phyloP scores from a whole-genome alignment of 140 eudicot species.

The Bidens hawaiensis region DNA sequence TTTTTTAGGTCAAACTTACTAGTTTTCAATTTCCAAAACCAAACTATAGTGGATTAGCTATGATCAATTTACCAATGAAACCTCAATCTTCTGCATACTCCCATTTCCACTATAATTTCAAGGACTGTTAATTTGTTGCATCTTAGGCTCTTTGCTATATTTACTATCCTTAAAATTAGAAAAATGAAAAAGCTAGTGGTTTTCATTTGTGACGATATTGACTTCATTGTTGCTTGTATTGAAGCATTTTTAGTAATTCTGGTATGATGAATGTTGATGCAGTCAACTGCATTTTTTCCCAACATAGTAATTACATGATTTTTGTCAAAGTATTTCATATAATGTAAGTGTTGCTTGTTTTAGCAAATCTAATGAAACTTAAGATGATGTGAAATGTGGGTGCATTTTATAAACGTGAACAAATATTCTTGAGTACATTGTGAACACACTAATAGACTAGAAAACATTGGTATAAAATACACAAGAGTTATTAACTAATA shows the following conservation, averaged over 20 bases:
- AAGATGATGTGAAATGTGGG: not conserved
- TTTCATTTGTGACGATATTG: not conserved
- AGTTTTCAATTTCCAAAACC: not conserved
- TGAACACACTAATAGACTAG: not conserved
- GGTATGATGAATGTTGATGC: not conserved
- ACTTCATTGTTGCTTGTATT: not conserved
- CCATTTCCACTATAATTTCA: not conserved
- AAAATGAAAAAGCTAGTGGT: not conserved
- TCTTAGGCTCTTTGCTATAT: not conserved
- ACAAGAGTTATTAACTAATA: not conserved
- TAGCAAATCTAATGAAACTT: too few relatives aligned
- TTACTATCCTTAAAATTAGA: not conserved
- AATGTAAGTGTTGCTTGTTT: too few relatives aligned
- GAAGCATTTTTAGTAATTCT: not conserved
- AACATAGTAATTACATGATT: not conserved
- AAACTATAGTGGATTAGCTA: not conserved
- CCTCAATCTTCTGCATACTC: conserved; percentile 1
- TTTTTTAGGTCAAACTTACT: conserved; percentile 3
- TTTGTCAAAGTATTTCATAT: too few relatives aligned
- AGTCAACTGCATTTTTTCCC: not conserved
- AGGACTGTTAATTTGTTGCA: not conserved
- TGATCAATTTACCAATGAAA: conserved; percentile 1
- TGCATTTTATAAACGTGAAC: not conserved
- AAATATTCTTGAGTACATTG: conserved; percentile 1
- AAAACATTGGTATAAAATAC: not conserved